Evolutionary conservation across 2,329 filamentous ascomycete genomes (phyloP).

Genomic region (Pseudocercospora ulei): DNA sequence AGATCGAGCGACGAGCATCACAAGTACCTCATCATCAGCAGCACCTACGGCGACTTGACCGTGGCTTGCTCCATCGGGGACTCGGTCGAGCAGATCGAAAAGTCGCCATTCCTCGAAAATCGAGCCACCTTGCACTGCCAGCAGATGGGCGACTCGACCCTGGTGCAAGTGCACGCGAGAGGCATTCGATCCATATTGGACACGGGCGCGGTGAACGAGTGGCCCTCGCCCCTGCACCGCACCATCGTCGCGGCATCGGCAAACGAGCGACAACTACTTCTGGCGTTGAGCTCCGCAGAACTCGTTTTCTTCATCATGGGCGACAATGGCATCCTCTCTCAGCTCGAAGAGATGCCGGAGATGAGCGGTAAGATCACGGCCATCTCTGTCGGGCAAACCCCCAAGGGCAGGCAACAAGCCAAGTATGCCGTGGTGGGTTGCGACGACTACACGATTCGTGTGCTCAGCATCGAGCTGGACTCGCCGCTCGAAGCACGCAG

Average conservation of each 20-base stretch:
- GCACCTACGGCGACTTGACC: conserved; percentile 46
- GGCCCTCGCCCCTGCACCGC: conserved; percentile 84
- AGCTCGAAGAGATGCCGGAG: conserved; percentile 68
- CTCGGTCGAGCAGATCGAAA: conserved; percentile 88
- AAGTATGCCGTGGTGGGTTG: conserved; percentile 93
- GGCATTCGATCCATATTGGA: conserved; percentile 84
- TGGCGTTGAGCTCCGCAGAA: conserved; percentile 89
- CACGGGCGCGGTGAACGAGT: conserved; percentile 72
- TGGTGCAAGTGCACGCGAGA: conserved; percentile 92
- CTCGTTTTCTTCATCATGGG: conserved; percentile 99
- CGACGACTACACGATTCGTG: conserved; percentile 89
- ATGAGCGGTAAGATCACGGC: conserved; percentile 94
- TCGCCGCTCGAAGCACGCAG: conserved; percentile 87
- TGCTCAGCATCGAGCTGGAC: conserved; percentile 48
- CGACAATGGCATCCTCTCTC: conserved; percentile 74
- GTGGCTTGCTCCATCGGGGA: conserved; percentile 91
- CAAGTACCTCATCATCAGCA: conserved; percentile 80
- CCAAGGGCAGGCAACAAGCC: conserved; percentile 77
- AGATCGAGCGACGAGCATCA: conserved; percentile 74
- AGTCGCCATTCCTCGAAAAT: conserved; percentile 81
- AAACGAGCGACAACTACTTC: conserved; percentile 84
- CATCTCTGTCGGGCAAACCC: conserved; percentile 85
- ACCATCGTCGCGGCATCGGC: conserved; percentile 91
- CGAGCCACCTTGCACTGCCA: conserved; percentile 87
- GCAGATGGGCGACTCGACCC: conserved; percentile 81